Base-by-base conservation (phyloP, 805 yeast species). In the Pichia thaimueangensis region DNA sequence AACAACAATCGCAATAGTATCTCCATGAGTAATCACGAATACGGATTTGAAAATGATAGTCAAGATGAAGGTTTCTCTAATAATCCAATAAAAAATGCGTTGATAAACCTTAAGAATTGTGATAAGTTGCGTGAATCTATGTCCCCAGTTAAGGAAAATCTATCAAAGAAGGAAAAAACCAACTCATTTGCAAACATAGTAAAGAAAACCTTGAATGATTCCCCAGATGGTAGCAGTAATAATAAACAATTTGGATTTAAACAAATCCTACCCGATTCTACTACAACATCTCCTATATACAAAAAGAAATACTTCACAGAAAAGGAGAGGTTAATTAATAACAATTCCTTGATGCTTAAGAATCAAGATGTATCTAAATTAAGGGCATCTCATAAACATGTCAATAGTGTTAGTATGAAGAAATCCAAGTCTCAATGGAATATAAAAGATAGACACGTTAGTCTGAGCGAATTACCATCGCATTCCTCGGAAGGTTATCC, bases 11-110 rank as follows among this genome's bases (percentile, higher is more conserved):
- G n/a, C n/a, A n/a, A n/a, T n/a, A n/a, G n/a, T n/a, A n/a, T n/a
- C n/a, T n/a, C n/a, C n/a, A n/a, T n/a, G n/a, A n/a, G n/a, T n/a
- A n/a, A n/a, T n/a, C n/a, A n/a, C n/a, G n/a, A 25, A 11, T 10
- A 25, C 29, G 13, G 13, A 11, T 25, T 11, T 25, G 29, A 25
- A 13, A n/a, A 7, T 9, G 32, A 12, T 30, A 12, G 32, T 13
- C 8, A 8, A 20, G 22, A 30, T 17, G 4, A 30, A 6, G 22
- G 23, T 25, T 6, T 12, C 6, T 25, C 5, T 20, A 17, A 20
- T 2, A 32, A 77, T 50, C 81, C 81, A 8, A 57, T 78, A 34
- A 34, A 69, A 76, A 27, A 74, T 77, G 3, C 80, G 80, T 57
- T 62, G 15, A 70, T 70, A 40, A 63, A 74, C 22, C 60, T 71